Percentiles rank a stretch among this genome's conserved stretches.
These are phyloP conservation scores for Cryptosporidium ubiquitum DNA, from an alignment of 169 alveolate species.

Conservation along the genomic window DNA sequence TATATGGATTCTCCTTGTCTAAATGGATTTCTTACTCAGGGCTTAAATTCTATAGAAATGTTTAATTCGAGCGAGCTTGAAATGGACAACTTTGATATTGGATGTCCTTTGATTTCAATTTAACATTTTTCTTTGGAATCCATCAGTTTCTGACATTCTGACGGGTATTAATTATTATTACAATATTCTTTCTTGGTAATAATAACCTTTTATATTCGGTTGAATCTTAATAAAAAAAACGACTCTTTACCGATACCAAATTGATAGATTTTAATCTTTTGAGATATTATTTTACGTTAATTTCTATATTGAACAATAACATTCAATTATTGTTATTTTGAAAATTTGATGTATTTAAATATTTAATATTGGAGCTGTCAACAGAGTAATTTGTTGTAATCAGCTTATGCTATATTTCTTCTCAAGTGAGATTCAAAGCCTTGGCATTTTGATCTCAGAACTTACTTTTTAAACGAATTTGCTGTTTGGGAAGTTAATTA, in stretches of 20 bases:
- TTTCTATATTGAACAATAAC: not conserved
- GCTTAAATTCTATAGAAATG: constrained; percentile 37
- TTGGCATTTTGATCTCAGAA: not conserved
- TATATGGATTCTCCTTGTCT: constrained; percentile 27
- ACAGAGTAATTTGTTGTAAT: not conserved
- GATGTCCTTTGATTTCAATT: constrained; percentile 63
- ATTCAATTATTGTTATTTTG: not conserved
- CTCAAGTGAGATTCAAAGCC: not conserved
- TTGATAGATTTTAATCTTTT: not conserved
- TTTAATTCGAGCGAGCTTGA: constrained; percentile 37
- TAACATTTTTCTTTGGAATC: not conserved
- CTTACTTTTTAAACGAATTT: too few species aligned
- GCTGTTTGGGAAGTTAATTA: not conserved
- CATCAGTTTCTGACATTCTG: not conserved
- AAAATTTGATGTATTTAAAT: too few species aligned
- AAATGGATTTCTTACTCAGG: constrained; percentile 45
- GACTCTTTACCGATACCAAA: not conserved
- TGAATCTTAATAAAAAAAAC: not conserved
- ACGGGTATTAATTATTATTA: not conserved
- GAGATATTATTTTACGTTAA: not conserved
- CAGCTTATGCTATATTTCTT: not conserved
- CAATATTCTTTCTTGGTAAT: not conserved
- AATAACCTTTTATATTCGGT: constrained; percentile 5
- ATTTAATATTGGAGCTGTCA: not conserved
- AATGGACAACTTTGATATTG: constrained; percentile 45